Conservation (phyloP, 2,329 filamentous ascomycete genomes). For the Fusarium caatingaense region DNA sequence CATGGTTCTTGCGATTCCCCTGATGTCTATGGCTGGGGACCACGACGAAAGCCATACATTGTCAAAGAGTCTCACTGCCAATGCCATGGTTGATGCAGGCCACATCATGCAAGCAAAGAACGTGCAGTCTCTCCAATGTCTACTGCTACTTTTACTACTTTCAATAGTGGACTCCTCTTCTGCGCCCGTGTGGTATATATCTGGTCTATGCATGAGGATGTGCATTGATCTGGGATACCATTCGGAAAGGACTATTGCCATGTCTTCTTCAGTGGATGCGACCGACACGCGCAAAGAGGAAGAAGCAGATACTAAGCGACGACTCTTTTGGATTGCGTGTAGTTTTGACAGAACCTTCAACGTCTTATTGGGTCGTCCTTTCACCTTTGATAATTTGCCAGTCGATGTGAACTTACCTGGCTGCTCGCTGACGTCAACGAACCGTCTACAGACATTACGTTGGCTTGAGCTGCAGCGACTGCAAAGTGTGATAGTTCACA, state of each 20-base stretch:
- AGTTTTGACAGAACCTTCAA: slow-evolving; percentile 14
- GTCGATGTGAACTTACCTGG: neutral
- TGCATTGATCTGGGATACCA: slow-evolving; percentile 20
- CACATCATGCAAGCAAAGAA: slow-evolving; percentile 21
- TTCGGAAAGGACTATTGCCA: slow-evolving; percentile 1
- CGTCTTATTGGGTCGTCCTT: slow-evolving; percentile 8
- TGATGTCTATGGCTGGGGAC: slow-evolving; percentile 5
- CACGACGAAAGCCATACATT: slow-evolving; percentile 4
- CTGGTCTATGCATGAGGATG: slow-evolving; percentile 17
- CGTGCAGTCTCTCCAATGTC: slow-evolving; percentile 11
- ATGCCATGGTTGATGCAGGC: slow-evolving; percentile 1
- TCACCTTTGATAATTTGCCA: slow-evolving; percentile 12
- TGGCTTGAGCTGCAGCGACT: slow-evolving; percentile 16
- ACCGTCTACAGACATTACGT: slow-evolving; percentile 1
- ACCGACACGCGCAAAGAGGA: fast-evolving
- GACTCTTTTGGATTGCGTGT: slow-evolving; percentile 13
- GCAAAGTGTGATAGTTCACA: slow-evolving; percentile 5
- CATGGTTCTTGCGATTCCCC: slow-evolving; percentile 14
- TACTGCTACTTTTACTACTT: neutral
- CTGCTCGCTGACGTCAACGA: neutral
- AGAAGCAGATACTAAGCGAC: slow-evolving; percentile 4
- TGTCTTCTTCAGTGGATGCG: neutral
- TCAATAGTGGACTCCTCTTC: slow-evolving; percentile 12
- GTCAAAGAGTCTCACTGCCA: slow-evolving; percentile 8
- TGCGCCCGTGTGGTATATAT: slow-evolving; percentile 22